Evolutionary conservation across 2,329 filamentous ascomycete species (phyloP).

Genomic region (Ilyonectria mors-panacis): DNA sequence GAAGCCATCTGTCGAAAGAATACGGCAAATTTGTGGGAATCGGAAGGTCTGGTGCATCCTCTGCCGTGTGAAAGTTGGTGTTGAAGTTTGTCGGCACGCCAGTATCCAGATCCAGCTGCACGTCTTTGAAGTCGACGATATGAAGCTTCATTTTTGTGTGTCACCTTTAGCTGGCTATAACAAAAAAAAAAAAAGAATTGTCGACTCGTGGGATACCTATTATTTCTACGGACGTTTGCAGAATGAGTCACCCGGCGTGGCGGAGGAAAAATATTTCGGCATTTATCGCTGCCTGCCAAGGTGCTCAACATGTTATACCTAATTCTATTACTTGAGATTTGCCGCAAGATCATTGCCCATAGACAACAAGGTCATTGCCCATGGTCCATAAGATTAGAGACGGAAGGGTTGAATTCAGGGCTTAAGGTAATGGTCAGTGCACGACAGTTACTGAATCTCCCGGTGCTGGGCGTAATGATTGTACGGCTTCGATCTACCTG

Average conservation of each 20-base stretch:
- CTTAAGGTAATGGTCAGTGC: too few species aligned
- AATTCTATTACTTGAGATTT: too few species aligned
- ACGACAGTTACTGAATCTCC: too few species aligned
- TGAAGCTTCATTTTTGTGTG: constrained; percentile 2
- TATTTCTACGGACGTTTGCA: neutral
- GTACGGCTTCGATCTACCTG: too few species aligned
- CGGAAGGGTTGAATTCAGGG: too few species aligned
- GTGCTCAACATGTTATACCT: too few species aligned
- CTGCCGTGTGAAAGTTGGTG: constrained; percentile 15
- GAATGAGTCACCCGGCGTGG: neutral
- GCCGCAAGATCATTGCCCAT: too few species aligned
- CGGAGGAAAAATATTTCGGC: neutral
- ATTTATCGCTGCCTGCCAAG: neutral
- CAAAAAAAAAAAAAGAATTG: neutral
- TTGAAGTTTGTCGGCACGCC: constrained; percentile 23
- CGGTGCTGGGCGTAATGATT: too few species aligned
- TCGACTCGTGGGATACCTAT: neutral
- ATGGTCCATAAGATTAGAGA: too few species aligned
- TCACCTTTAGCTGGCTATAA: neutral
- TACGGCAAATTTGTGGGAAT: constrained; percentile 50
- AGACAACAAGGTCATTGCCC: too few species aligned
- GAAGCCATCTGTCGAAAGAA: constrained; percentile 59
- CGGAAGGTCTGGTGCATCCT: constrained; percentile 11
- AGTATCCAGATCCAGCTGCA: constrained; percentile 8
- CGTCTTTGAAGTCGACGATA: constrained; percentile 9